Conservation (phyloP, 768 basidiomycete genomes). For the Jaapia argillacea region DNA sequence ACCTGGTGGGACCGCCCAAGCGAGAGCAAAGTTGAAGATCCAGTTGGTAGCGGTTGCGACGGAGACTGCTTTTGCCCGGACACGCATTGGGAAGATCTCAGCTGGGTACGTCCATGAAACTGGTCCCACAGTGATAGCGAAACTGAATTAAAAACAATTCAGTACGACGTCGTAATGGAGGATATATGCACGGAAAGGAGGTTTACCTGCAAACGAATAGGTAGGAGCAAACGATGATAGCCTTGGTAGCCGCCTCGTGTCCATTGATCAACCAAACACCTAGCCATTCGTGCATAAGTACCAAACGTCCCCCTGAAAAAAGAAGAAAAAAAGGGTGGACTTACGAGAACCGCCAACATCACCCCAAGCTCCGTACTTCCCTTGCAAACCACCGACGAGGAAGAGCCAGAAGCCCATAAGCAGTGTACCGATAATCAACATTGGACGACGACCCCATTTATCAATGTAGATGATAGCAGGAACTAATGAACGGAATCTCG, state of each 20-base stretch:
- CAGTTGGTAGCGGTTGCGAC: slow-evolving; percentile 29
- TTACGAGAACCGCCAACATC: no score
- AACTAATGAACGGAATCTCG: slow-evolving; percentile 9
- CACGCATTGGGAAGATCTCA: slow-evolving; percentile 58
- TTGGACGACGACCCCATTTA: slow-evolving; percentile 70
- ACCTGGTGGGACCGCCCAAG: slow-evolving; percentile 67
- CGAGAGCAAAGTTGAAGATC: slow-evolving; percentile 67
- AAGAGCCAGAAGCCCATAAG: slow-evolving; percentile 71
- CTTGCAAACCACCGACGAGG: slow-evolving; percentile 72
- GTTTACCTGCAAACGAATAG: slow-evolving; percentile 52
- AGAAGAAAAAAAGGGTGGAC: slow-evolving; percentile 10
- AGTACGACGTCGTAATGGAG: slow-evolving; percentile 1
- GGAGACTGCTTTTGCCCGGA: slow-evolving; percentile 52
- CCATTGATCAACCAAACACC: slow-evolving; percentile 49
- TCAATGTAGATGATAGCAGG: slow-evolving; percentile 58
- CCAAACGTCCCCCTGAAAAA: background rate
- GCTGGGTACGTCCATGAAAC: slow-evolving; percentile 52
- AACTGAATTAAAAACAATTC: slow-evolving; percentile 18
- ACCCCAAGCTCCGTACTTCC: slow-evolving; percentile 55
- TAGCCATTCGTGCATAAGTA: slow-evolving; percentile 2
- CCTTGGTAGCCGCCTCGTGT: slow-evolving; percentile 49
- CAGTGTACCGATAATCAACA: slow-evolving; percentile 54
- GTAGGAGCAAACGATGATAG: slow-evolving; percentile 70
- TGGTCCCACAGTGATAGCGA: slow-evolving; percentile 70
- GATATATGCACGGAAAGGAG: slow-evolving; percentile 2